Conservation (phyloP, 495 filamentous ascomycete genomes). For the Cairneyella variabilis region DNA sequence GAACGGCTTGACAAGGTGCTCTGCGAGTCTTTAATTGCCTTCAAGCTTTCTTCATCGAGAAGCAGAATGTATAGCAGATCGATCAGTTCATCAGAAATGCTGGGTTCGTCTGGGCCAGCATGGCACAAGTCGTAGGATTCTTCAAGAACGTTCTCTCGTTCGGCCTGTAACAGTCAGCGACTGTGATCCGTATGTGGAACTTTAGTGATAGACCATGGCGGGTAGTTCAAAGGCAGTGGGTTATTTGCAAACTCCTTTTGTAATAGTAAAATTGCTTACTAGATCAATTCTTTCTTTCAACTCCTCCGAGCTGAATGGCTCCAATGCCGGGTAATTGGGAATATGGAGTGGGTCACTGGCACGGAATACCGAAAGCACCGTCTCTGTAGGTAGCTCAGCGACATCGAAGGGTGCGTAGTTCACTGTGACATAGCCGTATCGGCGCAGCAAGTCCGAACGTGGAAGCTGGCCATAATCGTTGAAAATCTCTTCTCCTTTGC, state of each 20-base stretch:
- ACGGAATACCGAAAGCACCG: conserved; percentile 40
- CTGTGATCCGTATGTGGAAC: no score
- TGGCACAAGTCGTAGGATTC: conserved; percentile 25
- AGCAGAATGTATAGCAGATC: conserved; percentile 26
- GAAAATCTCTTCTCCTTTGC: conserved; percentile 72
- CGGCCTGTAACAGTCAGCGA: conserved; percentile 18
- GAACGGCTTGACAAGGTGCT: conserved; percentile 36
- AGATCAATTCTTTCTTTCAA: conserved; percentile 21
- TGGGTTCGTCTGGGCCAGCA: conserved; percentile 13
- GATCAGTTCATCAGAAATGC: conserved; percentile 27
- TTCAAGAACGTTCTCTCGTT: conserved; percentile 23
- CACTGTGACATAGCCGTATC: conserved; percentile 84
- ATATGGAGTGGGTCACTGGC: conserved; percentile 39
- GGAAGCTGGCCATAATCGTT: conserved; percentile 90
- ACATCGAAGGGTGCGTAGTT: conserved; percentile 79
- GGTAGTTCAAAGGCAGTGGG: no score
- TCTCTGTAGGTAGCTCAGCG: conserved; percentile 62
- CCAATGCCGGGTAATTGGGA: conserved; percentile 36
- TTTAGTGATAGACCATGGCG: no score
- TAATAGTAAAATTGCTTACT: no score
- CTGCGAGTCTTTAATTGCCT: conserved; percentile 36
- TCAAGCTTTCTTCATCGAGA: conserved; percentile 33
- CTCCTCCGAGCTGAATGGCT: conserved; percentile 24
- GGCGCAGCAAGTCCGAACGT: conserved; percentile 73
- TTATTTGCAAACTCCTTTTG: no score